Evolutionary conservation across 345 rosid genomes (phyloP).

Genomic region (Ricinus communis): DNA sequence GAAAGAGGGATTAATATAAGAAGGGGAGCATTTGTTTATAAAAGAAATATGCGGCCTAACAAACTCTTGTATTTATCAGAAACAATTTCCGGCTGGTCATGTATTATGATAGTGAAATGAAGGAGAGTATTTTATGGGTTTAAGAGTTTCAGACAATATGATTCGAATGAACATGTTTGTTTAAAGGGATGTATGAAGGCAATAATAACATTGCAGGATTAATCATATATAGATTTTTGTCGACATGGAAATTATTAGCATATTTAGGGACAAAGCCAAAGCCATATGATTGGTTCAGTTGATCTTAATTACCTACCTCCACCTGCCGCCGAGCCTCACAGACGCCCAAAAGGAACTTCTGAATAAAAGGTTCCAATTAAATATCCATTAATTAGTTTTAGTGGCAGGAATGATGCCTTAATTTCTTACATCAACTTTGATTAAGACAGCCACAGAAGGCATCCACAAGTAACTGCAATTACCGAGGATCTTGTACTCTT

Average conservation of each 20-base stretch:
- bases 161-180: constrained; percentile 23
- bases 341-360: too few relatives aligned
- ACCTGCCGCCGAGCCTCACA: too few relatives aligned
- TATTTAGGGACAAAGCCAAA: not conserved
- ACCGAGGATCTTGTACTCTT: not conserved
- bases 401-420: not conserved
- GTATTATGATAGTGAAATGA: not conserved
- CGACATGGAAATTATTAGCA: not conserved
- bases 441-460: too few relatives aligned
- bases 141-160: constrained; percentile 8
- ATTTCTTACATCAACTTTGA: too few relatives aligned
- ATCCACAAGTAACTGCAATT: too few relatives aligned
- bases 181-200: constrained; percentile 5
- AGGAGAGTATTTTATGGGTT: not conserved
- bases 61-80: too few relatives aligned
- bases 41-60: too few relatives aligned
- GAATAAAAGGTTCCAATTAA: too few relatives aligned
- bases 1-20: too few relatives aligned
- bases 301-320: not conserved
- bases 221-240: not conserved
- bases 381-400: too few relatives aligned
- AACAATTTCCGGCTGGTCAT: not conserved
- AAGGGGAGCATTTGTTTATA: too few relatives aligned
- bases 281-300: not conserved
- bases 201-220: not conserved